Evolutionary conservation across 2,329 filamentous ascomycete species (phyloP), one percentile per base, ranked within the genome.

Genomic region (Aspergillus luchuensis): DNA sequence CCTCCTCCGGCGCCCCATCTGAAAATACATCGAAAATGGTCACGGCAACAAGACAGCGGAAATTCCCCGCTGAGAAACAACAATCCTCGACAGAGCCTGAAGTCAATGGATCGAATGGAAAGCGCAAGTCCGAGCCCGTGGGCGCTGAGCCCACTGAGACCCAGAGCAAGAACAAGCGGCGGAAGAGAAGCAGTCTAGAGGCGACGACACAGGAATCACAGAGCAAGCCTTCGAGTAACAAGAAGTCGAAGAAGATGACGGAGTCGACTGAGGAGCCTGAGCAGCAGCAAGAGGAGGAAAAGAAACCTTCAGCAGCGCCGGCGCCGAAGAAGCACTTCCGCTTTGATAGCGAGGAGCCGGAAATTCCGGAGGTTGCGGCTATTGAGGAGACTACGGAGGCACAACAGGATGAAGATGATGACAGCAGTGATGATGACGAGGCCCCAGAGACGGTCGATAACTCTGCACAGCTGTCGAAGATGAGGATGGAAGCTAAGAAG

Each of bases 371-470:
- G 21, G 59, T 66, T 43, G 60, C 60, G 48, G 59, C 62, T 43
- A 55, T 52, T 2, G 68, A 73, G 50, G 62, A 68, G 39, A 59
- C 62, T 3, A 58, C 63, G 21, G 61, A 71, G 52, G 61, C 62
- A 30, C 58, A 66, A 43, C 57, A 63, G 28, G 63, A 65, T 17
- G 65, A 69, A 3, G 71, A 72, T 5, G 68, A 73, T 43, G 69
- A 71, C n/a, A 71, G 69, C 23, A 72, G 70, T 50, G 73, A 75
- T 49, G 76, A 79, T 49, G 76, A 79, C 57, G 74, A 75, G n/a
- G 77, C 77, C n/a, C 77, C 77, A 8, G 77, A 79, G 62, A 68
- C 73, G 11, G 68, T 79, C 41, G 72, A 78, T 47, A 79, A 79
- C 62, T 75, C 76, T 41, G 70, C 72, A 2, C 73, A 79, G 59